Evolutionary conservation across 768 basidiomycete species (phyloP).

Genomic region (Austroboletus festivus): DNA sequence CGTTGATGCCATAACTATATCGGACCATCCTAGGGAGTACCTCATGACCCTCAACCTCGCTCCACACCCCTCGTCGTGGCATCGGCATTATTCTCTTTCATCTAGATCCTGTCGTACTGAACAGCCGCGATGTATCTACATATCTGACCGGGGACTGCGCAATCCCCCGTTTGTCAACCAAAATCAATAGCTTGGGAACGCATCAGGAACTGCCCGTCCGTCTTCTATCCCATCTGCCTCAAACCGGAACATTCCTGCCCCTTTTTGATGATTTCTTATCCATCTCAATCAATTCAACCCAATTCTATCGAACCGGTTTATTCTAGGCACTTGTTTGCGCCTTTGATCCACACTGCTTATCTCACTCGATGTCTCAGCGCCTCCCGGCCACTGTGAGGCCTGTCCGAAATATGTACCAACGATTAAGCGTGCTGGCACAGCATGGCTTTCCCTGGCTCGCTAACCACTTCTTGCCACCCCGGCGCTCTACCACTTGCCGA

Average conservation of each 20-base stretch:
- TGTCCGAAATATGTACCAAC: neutral
- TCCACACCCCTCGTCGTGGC: neutral
- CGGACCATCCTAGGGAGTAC: slow-evolving; percentile 12
- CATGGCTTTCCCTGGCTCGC: neutral
- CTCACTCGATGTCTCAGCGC: slow-evolving; percentile 10
- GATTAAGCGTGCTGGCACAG: slow-evolving; percentile 1
- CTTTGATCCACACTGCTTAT: slow-evolving; percentile 15
- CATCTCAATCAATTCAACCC: slow-evolving; percentile 22
- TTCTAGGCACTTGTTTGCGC: slow-evolving; percentile 2
- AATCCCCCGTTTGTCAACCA: neutral
- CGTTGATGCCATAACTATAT: slow-evolving; percentile 31
- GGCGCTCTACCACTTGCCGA: no score
- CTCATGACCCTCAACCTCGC: neutral
- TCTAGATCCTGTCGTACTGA: no score
- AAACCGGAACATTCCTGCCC: slow-evolving; percentile 14
- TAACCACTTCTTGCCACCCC: slow-evolving; percentile 12
- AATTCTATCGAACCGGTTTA: slow-evolving; percentile 14
- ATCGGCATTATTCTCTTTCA: no score
- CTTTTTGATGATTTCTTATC: slow-evolving; percentile 17
- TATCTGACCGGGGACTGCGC: neutral
- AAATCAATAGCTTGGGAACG: slow-evolving; percentile 25
- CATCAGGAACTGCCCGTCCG: slow-evolving; percentile 27
- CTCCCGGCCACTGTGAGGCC: neutral
- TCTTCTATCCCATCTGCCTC: slow-evolving; percentile 26
- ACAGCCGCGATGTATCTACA: no score